Evolutionary conservation across 2,329 filamentous ascomycete species (phyloP), one percentile per base, ranked within the genome.

Genomic region (Phaeosphaeriaceae sp.): DNA sequence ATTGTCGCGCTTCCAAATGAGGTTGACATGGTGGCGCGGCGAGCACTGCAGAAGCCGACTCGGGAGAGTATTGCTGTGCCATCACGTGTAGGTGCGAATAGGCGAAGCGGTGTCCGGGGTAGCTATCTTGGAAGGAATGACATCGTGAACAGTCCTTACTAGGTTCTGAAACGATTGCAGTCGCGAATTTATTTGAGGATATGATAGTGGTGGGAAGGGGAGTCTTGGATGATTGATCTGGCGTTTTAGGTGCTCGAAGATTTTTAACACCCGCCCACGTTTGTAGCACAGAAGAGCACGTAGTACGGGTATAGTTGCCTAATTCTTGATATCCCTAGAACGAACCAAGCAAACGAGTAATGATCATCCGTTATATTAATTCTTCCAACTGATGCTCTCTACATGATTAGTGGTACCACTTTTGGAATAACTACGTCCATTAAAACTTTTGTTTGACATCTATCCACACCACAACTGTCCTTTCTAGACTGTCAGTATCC

Each of bases 1-100:
- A 96, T 99, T 66, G 93, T 99, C 29, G 94, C 94, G 1, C 79
- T 99, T 56, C 92, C 94, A 2, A 96, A 99, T 70, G 92, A 97
- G 73, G 94, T 99, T 61, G 95, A 97, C 74, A 97, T 97, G 92
- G 90, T 99, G 11, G 88, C 87, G 37, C 92, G 93, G 74, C 84
- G 88, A 63, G 87, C 86, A 48, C 83, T 99, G 68, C 90, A 90
- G 80, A 87, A 87, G 67, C 92, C 93, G 1, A 97, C 94, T 1
- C 81, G 94, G 30, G 92, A 99, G 79, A 97, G 92, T 73, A 97
- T 99, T 71, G 89, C 90, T 29, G 86, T 61, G 42, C 76, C 74
- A 55, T 77, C 76, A 36, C 80, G 77, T 66, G 79, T 76, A 54
- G 81, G 71, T 46, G 70, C 58, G 54, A 77, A 60, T 50, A 52